phyloP scores from a whole-genome alignment of 2,329 filamentous ascomycete genomes.

The Trichoderma brevicompactum region DNA sequence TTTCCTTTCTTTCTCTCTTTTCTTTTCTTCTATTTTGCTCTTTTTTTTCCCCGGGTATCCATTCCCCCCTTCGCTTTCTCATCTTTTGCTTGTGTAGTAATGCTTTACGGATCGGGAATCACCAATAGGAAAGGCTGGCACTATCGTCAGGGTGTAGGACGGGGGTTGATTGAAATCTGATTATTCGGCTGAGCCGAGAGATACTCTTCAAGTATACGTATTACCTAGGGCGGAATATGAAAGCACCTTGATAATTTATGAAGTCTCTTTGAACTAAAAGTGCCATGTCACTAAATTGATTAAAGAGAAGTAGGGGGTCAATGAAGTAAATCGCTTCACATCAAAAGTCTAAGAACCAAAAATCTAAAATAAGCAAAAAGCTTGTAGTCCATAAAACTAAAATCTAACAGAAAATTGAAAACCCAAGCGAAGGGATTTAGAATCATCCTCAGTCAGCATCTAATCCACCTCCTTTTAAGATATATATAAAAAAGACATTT shows the following conservation, averaged over 20 bases:
- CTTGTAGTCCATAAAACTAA: not conserved
- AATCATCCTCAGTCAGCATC: conserved; percentile 9
- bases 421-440: conserved; percentile 9
- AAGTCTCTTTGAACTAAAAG: not conserved
- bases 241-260: not conserved
- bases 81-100: not conserved
- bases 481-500: not conserved
- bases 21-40: not conserved
- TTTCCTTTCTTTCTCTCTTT: not conserved
- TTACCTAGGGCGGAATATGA: not conserved
- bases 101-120: not conserved
- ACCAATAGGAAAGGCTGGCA: not conserved
- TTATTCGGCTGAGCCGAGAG: conserved; percentile 11
- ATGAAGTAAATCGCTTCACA: not conserved
- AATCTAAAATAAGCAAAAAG: not conserved
- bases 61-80: not conserved
- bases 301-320: not conserved
- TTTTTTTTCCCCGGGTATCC: not conserved
- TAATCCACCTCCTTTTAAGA: conserved; percentile 12
- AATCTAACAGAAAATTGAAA: not conserved
- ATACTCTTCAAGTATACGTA: not conserved
- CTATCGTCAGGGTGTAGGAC: not conserved
- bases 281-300: not conserved
- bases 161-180: not conserved
- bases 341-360: not conserved